Base-by-base conservation (phyloP, 2,329 filamentous ascomycete species). In the Fonsecaea multimorphosa region DNA sequence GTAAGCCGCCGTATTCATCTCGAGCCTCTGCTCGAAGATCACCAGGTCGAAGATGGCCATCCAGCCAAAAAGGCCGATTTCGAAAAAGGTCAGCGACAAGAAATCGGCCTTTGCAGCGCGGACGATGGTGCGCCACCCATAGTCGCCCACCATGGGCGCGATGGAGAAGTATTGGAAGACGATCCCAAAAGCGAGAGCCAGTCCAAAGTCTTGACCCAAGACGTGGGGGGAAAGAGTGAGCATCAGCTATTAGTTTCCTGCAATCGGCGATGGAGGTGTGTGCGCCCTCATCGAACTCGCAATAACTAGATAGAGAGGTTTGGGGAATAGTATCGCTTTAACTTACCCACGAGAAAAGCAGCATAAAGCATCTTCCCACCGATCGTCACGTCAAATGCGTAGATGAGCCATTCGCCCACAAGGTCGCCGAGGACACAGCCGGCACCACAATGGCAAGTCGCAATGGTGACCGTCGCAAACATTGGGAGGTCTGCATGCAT, bases 371-470 rank as follows among this genome's bases (percentile, higher is more conserved):
- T 61, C n/a, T 19, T 51, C 51, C 68, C 66, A 49, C 68, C 66
- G 61, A 76, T 70, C 1, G 61, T 67, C 2, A 69, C 71, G 19
- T 63, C 56, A 5, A 74, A 71, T 27, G 73, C 72, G 64, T 73
- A 75, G n/a, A 76, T 72, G 12, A 76, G 58, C 74, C 74, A 76
- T 65, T 76, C 74, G 54, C 74, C 74, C 22, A 76, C 68, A n/a
- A 76, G 62, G 59, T 76, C 74, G 32, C 74, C 74, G 2, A 76
- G 66, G 3, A 76, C 71, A 64, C 74, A 76, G 19, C 74, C 74
- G 5, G 74, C 74, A 29, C 74, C 74, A 63, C 74, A 76, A 58
- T 76, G 74, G 53, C 67, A 74, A 51, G 74, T 73, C 40, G 60
- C 74, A 16, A 76, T 68, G 22, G 66, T 67, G n/a, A 75, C 61